Conservation (phyloP, 352 stramenopile species). For the Elongisporangium senticosum region DNA sequence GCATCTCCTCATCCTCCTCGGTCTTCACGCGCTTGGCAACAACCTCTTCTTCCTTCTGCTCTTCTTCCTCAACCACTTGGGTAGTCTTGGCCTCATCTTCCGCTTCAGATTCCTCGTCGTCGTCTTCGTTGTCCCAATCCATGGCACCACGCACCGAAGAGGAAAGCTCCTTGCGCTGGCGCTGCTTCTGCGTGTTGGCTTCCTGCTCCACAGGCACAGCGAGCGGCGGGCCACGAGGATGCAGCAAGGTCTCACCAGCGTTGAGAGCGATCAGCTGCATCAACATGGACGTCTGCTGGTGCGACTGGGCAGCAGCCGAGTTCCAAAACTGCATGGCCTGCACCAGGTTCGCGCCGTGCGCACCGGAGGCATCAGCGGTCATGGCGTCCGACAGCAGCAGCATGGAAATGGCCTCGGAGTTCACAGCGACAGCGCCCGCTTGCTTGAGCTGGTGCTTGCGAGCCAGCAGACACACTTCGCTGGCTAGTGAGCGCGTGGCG, state of each 20-base stretch:
- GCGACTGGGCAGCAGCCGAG: slow-evolving; percentile 11
- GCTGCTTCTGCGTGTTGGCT: slow-evolving; percentile 1
- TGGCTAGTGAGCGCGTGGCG: slow-evolving; percentile 30
- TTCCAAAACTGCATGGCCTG: slow-evolving; percentile 56
- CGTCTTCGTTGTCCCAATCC: slow-evolving; percentile 29
- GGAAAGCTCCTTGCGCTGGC: slow-evolving; percentile 2
- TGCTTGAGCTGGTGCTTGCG: slow-evolving; percentile 27
- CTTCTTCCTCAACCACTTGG: neutral
- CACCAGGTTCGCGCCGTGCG: slow-evolving; percentile 52
- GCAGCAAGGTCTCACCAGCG: slow-evolving; percentile 59
- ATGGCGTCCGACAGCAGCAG: slow-evolving; percentile 47
- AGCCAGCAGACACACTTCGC: slow-evolving; percentile 38
- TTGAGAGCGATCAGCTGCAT: slow-evolving; percentile 55
- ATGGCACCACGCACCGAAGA: slow-evolving; percentile 22
- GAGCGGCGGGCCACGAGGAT: slow-evolving; percentile 67
- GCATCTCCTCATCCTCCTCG: slow-evolving; percentile 15
- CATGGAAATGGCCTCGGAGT: slow-evolving; percentile 30
- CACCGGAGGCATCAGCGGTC: slow-evolving; percentile 44
- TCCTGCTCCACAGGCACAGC: slow-evolving; percentile 40
- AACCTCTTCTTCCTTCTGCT: neutral
- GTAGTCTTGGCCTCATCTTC: slow-evolving; percentile 9
- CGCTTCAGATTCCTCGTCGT: neutral
- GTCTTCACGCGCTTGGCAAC: neutral
- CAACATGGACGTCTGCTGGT: slow-evolving; percentile 17
- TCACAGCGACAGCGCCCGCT: slow-evolving; percentile 10